Evolutionary conservation across 2,329 filamentous ascomycete species (phyloP).

Genomic region (Periglandula ipomoeae): DNA sequence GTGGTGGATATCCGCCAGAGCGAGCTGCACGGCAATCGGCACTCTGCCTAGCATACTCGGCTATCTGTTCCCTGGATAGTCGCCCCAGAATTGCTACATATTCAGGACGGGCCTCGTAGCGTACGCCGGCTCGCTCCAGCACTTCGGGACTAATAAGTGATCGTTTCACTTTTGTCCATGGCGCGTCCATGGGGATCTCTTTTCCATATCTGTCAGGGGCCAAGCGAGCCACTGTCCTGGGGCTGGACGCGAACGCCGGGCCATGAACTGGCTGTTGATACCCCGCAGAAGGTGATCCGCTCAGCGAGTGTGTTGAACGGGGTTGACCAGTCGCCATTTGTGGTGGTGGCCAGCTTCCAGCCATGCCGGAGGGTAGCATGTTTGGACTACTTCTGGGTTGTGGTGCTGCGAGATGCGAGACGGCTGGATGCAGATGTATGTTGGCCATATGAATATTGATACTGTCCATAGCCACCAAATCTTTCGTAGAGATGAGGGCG

Average conservation of each 20-base stretch:
- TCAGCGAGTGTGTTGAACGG: slow-evolving; percentile 18
- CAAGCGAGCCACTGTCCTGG: slow-evolving; percentile 27
- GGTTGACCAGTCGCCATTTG: slow-evolving; percentile 22
- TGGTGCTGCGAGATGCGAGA: slow-evolving; percentile 28
- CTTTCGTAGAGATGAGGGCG: slow-evolving; percentile 44
- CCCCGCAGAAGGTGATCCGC: slow-evolving; percentile 18
- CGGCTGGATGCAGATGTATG: slow-evolving; percentile 28
- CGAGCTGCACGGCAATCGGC: slow-evolving; percentile 36
- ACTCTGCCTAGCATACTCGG: slow-evolving; percentile 39
- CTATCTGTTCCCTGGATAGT: slow-evolving; percentile 42
- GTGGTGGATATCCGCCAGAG: slow-evolving; percentile 9
- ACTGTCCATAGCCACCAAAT: slow-evolving; percentile 40
- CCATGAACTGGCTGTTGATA: slow-evolving; percentile 13
- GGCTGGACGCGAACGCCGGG: slow-evolving; percentile 17
- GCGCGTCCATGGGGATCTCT: slow-evolving; percentile 45
- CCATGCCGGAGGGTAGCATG: slow-evolving; percentile 25
- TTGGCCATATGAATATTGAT: slow-evolving; percentile 31
- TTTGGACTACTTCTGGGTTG: slow-evolving; percentile 19
- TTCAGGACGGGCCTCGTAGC: slow-evolving; percentile 49
- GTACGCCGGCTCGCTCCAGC: slow-evolving; percentile 40
- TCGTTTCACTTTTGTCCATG: slow-evolving; percentile 49
- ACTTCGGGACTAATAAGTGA: slow-evolving; percentile 46
- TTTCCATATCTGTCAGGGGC: slow-evolving; percentile 49
- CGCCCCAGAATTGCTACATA: slow-evolving; percentile 52
- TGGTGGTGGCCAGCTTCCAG: slow-evolving; percentile 15